A percentile compares a stretch with the other conserved stretches of the same genome.
These are phyloP conservation scores for Tylopilus subfusipes DNA, from an alignment of 768 basidiomycete species.

Conservation along the genomic window DNA sequence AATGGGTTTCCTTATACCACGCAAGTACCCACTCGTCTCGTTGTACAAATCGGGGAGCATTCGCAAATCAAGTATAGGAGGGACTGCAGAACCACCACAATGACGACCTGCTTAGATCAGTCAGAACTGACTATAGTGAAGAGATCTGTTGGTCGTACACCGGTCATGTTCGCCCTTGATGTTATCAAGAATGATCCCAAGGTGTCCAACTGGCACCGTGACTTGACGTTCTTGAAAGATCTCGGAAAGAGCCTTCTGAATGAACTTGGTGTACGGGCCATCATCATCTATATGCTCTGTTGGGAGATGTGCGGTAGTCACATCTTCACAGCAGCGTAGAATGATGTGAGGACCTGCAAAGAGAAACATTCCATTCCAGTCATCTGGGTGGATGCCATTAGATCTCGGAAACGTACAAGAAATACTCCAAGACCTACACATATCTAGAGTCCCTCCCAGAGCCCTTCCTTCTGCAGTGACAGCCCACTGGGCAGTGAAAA, in stretches of 20 bases:
- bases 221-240: background rate
- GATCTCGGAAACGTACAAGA: background rate
- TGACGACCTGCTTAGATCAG: background rate
- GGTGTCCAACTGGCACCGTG: background rate
- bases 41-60: background rate
- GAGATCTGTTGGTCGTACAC: background rate
- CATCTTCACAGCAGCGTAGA: slow-evolving; percentile 7
- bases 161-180: background rate
- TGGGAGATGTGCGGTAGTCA: background rate
- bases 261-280: background rate
- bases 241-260: background rate
- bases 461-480: background rate
- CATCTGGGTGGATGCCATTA: background rate
- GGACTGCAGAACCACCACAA: background rate
- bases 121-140: background rate
- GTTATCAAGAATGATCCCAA: slow-evolving; percentile 3
- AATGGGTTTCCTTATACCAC: background rate
- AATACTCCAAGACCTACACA: background rate
- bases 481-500: background rate
- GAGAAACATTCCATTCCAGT: slow-evolving; percentile 1
- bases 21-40: background rate
- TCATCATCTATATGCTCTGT: background rate
- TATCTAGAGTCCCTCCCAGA: background rate
- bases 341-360: slow-evolving; percentile 11
- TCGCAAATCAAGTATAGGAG: background rate